These are phyloP conservation scores for Vickermania ingenoplastis DNA, from an alignment of 208 protist species.

Conservation along the genomic window DNA sequence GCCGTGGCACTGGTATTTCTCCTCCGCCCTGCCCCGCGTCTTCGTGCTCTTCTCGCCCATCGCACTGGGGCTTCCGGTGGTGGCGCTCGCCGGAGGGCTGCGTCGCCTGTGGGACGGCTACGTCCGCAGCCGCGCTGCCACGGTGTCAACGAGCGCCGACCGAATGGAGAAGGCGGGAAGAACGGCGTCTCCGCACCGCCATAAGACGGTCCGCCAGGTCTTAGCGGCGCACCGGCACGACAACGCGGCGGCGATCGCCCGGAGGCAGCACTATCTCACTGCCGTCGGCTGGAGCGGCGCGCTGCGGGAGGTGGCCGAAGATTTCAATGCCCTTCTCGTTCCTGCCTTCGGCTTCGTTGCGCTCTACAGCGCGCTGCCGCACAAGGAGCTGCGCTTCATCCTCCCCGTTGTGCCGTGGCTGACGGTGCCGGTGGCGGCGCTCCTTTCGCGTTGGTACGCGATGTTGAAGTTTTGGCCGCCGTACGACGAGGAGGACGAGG, in stretches of 20 bases:
- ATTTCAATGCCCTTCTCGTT: slow-evolving; percentile 10
- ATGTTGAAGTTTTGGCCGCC: background rate
- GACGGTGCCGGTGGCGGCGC: slow-evolving; percentile 36
- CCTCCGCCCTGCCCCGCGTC: slow-evolving; percentile 60
- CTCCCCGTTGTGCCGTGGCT: slow-evolving; percentile 81
- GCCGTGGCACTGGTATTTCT: slow-evolving; percentile 85
- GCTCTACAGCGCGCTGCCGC: slow-evolving; percentile 81
- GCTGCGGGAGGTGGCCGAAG: slow-evolving; percentile 1
- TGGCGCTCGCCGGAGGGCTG: slow-evolving; percentile 6
- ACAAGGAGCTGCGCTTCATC: slow-evolving; percentile 94
- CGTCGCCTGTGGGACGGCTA: background rate
- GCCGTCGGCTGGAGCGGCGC: background rate
- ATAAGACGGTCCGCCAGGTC: background rate
- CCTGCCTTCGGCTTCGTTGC: slow-evolving; percentile 48
- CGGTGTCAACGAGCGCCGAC: too few relatives aligned
- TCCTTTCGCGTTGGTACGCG: slow-evolving; percentile 3
- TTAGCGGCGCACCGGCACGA: background rate
- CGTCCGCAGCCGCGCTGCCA: background rate
- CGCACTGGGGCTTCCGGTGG: slow-evolving; percentile 9
- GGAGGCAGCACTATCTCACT: too few relatives aligned
- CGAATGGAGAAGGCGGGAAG: too few relatives aligned
- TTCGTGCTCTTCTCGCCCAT: slow-evolving; percentile 30
- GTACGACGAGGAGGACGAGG: background rate
- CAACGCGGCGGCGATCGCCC: background rate
- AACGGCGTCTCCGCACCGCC: too few relatives aligned